These are phyloP conservation scores for Pachyrhizus erosus DNA, from an alignment of 306 rosid genomes.

Conservation along the genomic window DNA sequence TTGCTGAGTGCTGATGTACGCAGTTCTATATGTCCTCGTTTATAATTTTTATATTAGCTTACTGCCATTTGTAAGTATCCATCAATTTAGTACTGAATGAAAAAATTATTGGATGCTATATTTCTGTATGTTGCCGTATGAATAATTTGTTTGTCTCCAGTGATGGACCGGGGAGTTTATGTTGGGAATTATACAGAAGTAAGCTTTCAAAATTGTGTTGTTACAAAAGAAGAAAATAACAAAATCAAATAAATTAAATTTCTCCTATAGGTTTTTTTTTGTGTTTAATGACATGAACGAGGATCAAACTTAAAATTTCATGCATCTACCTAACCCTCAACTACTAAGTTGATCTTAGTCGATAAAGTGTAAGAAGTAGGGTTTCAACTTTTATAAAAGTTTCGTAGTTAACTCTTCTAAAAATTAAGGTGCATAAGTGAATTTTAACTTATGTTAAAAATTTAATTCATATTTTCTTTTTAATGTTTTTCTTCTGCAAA, in stretches of 20 bases:
- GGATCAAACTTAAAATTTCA: too few relatives aligned
- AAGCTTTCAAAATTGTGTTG: neutral
- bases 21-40: neutral
- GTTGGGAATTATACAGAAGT: neutral
- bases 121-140: neutral
- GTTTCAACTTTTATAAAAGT: too few relatives aligned
- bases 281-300: too few relatives aligned
- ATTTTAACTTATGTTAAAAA: neutral
- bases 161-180: neutral
- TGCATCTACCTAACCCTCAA: too few relatives aligned
- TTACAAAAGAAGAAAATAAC: neutral
- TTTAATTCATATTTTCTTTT: neutral
- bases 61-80: neutral
- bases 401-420: neutral
- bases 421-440: neutral
- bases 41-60: neutral
- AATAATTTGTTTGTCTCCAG: conserved; percentile 13
- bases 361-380: too few relatives aligned
- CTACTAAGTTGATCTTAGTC: too few relatives aligned
- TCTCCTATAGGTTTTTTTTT: too few relatives aligned
- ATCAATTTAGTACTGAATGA: neutral
- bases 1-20: neutral
- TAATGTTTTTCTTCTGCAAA: neutral
- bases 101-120: neutral
- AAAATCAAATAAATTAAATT: neutral